A percentile compares a stretch with the other conserved stretches of the same genome.
These are phyloP conservation scores for Pyronema omphalodes DNA, from an alignment of 495 filamentous ascomycete genomes.

Conservation along the genomic window DNA sequence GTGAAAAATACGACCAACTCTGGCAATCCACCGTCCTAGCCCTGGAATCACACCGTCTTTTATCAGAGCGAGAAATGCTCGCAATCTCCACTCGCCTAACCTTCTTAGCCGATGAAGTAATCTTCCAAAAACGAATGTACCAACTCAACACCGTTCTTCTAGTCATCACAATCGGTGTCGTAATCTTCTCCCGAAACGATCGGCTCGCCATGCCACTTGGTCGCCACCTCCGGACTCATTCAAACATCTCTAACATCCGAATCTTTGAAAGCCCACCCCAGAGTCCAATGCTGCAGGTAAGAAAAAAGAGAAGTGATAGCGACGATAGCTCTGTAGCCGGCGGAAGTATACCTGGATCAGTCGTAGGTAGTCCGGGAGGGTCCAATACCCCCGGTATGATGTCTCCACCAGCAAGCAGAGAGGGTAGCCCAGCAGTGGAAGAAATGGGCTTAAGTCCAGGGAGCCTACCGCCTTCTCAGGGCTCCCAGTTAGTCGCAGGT, in stretches of 20 bases:
- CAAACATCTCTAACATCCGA: constrained; percentile 7
- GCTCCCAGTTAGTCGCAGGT: no score
- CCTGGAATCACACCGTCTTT: constrained; percentile 67
- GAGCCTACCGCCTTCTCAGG: background rate
- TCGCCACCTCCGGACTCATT: constrained; percentile 16
- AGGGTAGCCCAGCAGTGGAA: background rate
- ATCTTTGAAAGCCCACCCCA: constrained; percentile 12
- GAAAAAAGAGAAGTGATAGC: background rate
- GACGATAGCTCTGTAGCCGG: background rate
- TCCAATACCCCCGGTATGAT: background rate
- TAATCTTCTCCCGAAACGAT: constrained; percentile 42
- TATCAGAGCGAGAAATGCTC: constrained; percentile 59
- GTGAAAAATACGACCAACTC: constrained; percentile 81
- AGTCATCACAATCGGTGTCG: constrained; percentile 68
- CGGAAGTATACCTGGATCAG: background rate
- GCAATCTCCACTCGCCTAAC: constrained; percentile 66
- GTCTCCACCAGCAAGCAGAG: background rate
- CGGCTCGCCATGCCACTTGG: constrained; percentile 14
- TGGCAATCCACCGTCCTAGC: constrained; percentile 91
- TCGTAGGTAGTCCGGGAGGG: no score
- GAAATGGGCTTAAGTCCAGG: background rate
- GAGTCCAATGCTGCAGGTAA: background rate
- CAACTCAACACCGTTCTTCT: constrained; percentile 77
- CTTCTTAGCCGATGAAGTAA: constrained; percentile 78
- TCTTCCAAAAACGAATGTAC: constrained; percentile 88